These are phyloP conservation scores for Rhizophora apiculata DNA, from an alignment of 345 rosid genomes.

Conservation along the genomic window DNA sequence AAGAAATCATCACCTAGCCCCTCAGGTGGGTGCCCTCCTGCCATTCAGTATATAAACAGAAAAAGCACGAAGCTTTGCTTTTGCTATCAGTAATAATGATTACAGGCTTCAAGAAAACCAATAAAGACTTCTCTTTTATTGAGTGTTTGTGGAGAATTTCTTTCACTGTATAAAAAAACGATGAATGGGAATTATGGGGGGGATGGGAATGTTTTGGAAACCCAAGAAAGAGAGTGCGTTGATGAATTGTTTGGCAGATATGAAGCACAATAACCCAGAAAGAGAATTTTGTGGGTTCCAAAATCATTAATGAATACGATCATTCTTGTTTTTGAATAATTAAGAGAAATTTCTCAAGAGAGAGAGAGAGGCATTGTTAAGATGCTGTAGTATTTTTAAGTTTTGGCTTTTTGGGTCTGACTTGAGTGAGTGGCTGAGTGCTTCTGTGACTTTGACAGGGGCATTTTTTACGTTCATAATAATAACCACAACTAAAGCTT, in stretches of 20 bases:
- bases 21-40: constrained; percentile 46
- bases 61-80: too few relatives aligned
- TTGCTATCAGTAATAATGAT: too few relatives aligned
- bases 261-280: constrained; percentile 14
- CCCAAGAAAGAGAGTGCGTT: constrained; percentile 20
- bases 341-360: not conserved
- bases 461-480: not conserved
- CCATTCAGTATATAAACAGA: constrained; percentile 28
- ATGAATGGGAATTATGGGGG: not conserved
- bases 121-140: too few relatives aligned
- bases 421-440: constrained; percentile 3
- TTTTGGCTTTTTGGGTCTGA: not conserved
- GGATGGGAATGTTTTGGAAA: constrained; percentile 13
- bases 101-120: too few relatives aligned
- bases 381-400: not conserved
- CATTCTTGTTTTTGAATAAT: not conserved
- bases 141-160: too few relatives aligned
- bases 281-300: constrained; percentile 34
- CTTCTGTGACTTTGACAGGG: not conserved
- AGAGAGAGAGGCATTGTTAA: not conserved
- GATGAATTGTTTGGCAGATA: constrained; percentile 61
- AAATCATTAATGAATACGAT: constrained; percentile 13
- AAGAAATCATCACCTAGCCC: constrained; percentile 67
- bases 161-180: not conserved
- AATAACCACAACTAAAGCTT: not conserved